Conservation (phyloP, 2,329 filamentous ascomycete species). For the Neopestalotiopsis sp. region DNA sequence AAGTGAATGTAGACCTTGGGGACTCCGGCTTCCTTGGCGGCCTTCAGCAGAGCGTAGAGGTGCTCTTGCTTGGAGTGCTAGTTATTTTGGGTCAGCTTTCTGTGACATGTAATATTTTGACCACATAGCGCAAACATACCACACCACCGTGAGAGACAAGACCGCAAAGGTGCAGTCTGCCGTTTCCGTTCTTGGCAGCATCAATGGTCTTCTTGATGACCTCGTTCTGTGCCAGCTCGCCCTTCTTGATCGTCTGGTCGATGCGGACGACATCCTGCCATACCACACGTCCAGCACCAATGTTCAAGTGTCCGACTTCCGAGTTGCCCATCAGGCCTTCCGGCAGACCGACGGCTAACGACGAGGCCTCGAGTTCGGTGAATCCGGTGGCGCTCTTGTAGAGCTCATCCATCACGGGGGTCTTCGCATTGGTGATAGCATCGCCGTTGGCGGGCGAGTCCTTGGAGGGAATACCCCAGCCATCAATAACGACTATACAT, state of each 20-base stretch:
- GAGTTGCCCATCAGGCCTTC: conserved; percentile 99
- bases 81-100: conserved; percentile 22
- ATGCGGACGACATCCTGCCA: conserved; percentile 99
- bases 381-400: conserved; percentile 83
- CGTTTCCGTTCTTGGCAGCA: conserved; percentile 84
- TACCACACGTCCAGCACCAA: conserved; percentile 94
- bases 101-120: not conserved
- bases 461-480: conserved; percentile 89
- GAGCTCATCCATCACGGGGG: conserved; percentile 93
- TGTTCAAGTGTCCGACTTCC: conserved; percentile 98
- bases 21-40: conserved; percentile 86
- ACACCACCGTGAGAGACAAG: conserved; percentile 96
- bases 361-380: conserved; percentile 93
- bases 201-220: conserved; percentile 81
- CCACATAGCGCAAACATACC: conserved; percentile 49
- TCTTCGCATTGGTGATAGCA: conserved; percentile 92
- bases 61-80: conserved; percentile 94
- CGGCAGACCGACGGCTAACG: conserved; percentile 91
- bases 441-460: conserved; percentile 87
- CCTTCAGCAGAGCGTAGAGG: conserved; percentile 83
- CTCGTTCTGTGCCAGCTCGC: conserved; percentile 75
- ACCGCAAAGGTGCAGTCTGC: conserved; percentile 89
- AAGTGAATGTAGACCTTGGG: conserved; percentile 98
- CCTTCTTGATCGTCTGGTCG: conserved; percentile 88
- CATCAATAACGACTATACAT: conserved; percentile 90